Evolutionary conservation across 75 land plant species (phyloP), one percentile per base, ranked within the genome.

Genomic region (Pinus taeda): DNA sequence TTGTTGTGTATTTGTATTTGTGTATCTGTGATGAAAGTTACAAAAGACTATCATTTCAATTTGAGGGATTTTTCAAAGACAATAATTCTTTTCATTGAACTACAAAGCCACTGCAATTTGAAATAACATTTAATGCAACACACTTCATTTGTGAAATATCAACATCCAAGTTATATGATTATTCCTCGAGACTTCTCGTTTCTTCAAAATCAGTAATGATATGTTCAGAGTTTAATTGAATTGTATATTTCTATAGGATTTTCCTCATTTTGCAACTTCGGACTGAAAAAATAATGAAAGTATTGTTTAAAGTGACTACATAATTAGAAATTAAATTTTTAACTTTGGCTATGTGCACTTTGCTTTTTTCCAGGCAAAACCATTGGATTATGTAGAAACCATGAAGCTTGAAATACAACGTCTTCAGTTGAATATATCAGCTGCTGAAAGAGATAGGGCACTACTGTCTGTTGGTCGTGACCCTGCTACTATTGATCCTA

Each of bases 381-480:
- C 77, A 30, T 76, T 94, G 30, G 81, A 82, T 71, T 96, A 86
- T 73, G 22, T 73, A 30, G 91, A 90, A 80, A 88, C 95, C 3
- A 87, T 97, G 88, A 92, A 89, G 79, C 92, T 96, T 74, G 99
- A 96, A 79, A 86, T 92, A 63, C 85, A 81, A 73, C 98, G 99
- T 12, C 81, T 96, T 4, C 84, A 74, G 29, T 66, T 89, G 63
- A 83, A 92, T 56, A 74, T 96, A 67, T 96, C 98, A 77, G 93
- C 99, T 67, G 99, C 99, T 73, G 93, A 86, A 76, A 89, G 99
- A 80, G 98, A 97, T 83, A 90, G 92, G 79, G 89, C 95, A 75
- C 82, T 97, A 22, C 75, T 92, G 29, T 85, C 90, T 55, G 59
- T 90, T 76, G 93, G 99, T 21, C 78, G 77, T 56, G 99, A 97